Conservation (phyloP, 768 basidiomycete genomes). For the Amanita molliuscula region DNA sequence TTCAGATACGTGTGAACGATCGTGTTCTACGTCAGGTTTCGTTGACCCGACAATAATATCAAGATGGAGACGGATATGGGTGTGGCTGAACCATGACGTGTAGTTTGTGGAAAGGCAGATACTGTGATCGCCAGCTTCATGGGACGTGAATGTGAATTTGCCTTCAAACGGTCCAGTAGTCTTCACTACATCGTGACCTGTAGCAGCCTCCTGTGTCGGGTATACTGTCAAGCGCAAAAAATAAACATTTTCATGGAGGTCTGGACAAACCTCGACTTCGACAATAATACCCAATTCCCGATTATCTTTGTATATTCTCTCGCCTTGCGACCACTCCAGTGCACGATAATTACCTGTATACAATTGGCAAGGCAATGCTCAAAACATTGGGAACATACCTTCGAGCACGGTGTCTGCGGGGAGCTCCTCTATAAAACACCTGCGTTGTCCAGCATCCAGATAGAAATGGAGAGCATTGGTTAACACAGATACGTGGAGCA, state of each 20-base stretch:
- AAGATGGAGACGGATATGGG: constrained; percentile 90
- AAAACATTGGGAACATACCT: constrained; percentile 36
- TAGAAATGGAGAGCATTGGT: constrained; percentile 90
- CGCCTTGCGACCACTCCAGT: constrained; percentile 77
- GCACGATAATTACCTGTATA: constrained; percentile 81
- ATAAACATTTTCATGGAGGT: background rate
- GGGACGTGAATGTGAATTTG: constrained; percentile 95
- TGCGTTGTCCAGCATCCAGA: constrained; percentile 85
- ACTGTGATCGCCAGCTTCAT: constrained; percentile 93
- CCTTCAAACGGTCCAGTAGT: constrained; percentile 88
- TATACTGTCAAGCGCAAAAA: background rate
- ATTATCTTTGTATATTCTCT: constrained; percentile 60
- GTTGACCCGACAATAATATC: constrained; percentile 88
- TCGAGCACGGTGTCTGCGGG: constrained; percentile 94
- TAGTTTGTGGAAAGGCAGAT: constrained; percentile 94
- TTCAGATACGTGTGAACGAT: constrained; percentile 77
- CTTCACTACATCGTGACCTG: constrained; percentile 71
- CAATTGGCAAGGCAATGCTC: background rate
- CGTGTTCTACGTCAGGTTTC: constrained; percentile 79
- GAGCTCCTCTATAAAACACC: constrained; percentile 95
- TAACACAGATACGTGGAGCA: constrained; percentile 28
- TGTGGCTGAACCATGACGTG: constrained; percentile 76
- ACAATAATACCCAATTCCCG: constrained; percentile 81
- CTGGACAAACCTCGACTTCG: constrained; percentile 61
- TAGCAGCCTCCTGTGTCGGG: constrained; percentile 68